Evolutionary conservation across 2,329 filamentous ascomycete genomes (phyloP).

Genomic region (Fusarium neocosmosporiellum): DNA sequence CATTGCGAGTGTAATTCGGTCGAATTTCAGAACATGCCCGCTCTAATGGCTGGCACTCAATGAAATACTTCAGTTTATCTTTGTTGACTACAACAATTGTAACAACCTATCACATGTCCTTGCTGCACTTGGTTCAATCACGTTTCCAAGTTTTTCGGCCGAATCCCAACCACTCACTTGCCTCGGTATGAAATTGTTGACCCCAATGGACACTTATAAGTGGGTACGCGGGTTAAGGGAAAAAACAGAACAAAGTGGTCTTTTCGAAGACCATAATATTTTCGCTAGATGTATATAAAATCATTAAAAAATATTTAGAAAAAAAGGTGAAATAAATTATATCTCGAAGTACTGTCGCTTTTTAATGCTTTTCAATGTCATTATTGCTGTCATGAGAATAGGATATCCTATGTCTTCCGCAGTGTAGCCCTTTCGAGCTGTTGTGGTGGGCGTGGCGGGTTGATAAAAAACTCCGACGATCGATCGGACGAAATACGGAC

Average conservation of each 20-base stretch:
- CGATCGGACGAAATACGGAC: background rate
- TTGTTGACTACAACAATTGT: background rate
- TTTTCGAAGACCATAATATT: background rate
- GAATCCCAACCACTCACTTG: background rate
- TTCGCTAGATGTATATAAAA: background rate
- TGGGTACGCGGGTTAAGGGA: background rate
- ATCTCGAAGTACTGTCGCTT: too few relatives aligned
- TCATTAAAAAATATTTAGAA: background rate
- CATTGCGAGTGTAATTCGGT: background rate
- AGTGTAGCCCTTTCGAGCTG: background rate
- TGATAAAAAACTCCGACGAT: background rate
- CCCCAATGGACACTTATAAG: background rate
- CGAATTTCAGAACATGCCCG: background rate
- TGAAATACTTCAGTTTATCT: background rate
- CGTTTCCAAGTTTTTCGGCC: background rate
- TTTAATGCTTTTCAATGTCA: background rate
- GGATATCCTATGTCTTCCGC: background rate
- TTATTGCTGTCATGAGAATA: background rate
- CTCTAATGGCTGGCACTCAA: background rate
- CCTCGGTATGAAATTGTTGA: background rate
- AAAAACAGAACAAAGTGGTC: background rate
- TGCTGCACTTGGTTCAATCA: background rate
- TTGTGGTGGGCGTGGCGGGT: background rate
- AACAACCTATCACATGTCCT: background rate
- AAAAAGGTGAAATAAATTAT: background rate